phyloP scores from a whole-genome alignment of 371 early-diverging fungal species.

The Zychaea mexicana region DNA sequence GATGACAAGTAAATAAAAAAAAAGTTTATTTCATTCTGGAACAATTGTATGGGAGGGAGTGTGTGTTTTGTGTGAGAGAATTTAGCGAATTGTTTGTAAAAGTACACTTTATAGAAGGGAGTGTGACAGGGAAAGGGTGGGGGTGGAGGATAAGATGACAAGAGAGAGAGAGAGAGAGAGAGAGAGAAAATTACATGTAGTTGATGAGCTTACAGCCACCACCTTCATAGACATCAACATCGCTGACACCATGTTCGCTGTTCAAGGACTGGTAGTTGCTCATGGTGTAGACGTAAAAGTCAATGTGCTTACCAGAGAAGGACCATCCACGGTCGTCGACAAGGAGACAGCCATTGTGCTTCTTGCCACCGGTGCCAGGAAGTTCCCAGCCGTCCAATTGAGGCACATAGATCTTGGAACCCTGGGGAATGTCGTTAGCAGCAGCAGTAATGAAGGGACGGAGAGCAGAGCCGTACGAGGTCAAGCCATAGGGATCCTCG shows the following conservation, averaged over 20 bases:
- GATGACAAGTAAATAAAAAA: no score
- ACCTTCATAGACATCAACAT: conserved; percentile 33
- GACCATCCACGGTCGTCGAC: conserved; percentile 38
- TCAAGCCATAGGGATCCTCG: conserved; percentile 26
- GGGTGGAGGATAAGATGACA: neutral
- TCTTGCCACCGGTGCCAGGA: conserved; percentile 26
- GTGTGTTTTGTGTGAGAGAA: neutral
- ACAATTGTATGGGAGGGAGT: neutral
- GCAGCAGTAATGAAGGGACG: conserved; percentile 30
- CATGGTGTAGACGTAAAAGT: conserved; percentile 27
- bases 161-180: neutral
- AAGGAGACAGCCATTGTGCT: conserved; percentile 34
- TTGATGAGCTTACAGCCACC: conserved; percentile 31
- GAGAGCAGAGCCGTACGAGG: conserved; percentile 21
- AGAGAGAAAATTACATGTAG: conserved; percentile 21
- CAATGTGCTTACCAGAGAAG: conserved; percentile 31
- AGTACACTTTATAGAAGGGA: neutral
- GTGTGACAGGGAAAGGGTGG: neutral
- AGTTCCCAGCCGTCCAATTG: conserved; percentile 23
- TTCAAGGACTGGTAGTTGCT: conserved; percentile 28
- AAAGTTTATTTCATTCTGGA: no score
- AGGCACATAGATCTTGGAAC: conserved; percentile 38
- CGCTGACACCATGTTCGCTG: conserved; percentile 20
- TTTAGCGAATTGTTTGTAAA: neutral
- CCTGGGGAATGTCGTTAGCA: conserved; percentile 26